These are phyloP conservation scores for Lepidium sativum DNA, from an alignment of 345 rosid genomes.

Conservation along the genomic window DNA sequence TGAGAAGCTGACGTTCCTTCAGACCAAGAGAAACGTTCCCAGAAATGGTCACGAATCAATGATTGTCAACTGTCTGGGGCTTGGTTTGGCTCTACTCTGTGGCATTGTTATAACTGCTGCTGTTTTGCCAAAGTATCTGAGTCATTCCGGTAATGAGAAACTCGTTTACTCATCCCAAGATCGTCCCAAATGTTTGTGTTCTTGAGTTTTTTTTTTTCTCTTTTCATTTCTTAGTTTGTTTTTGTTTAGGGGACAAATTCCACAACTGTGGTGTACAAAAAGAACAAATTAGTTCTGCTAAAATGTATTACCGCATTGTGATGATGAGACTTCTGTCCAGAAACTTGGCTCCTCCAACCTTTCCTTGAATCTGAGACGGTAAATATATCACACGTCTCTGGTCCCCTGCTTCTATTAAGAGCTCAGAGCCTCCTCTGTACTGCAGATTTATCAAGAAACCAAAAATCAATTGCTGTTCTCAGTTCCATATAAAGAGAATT, in stretches of 20 bases:
- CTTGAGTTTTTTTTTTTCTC: conserved; percentile 13
- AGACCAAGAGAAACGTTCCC: conserved; percentile 36
- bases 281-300: conserved; percentile 5
- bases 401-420: conserved; percentile 87
- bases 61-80: conserved; percentile 61
- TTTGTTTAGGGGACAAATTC: background rate
- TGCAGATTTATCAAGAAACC: conserved; percentile 33
- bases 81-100: conserved; percentile 59
- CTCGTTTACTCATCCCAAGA: conserved; percentile 34
- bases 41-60: conserved; percentile 53
- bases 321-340: conserved; percentile 55
- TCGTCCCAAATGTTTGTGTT: conserved; percentile 40
- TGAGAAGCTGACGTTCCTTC: conserved; percentile 68
- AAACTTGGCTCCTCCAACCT: conserved; percentile 81
- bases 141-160: conserved; percentile 23
- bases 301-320: conserved; percentile 44
- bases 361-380: conserved; percentile 73
- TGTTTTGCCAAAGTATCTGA: conserved; percentile 47
- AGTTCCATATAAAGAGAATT: background rate
- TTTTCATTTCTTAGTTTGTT: too few relatives aligned
- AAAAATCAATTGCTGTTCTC: background rate
- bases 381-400: conserved; percentile 66
- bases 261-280: conserved; percentile 8
- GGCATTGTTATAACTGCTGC: conserved; percentile 61
- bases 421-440: conserved; percentile 85